Percentiles rank a stretch among this genome's conserved stretches.
Conservation (phyloP, 106 monocot genomes). For the Acanthochlamys bracteata region DNA sequence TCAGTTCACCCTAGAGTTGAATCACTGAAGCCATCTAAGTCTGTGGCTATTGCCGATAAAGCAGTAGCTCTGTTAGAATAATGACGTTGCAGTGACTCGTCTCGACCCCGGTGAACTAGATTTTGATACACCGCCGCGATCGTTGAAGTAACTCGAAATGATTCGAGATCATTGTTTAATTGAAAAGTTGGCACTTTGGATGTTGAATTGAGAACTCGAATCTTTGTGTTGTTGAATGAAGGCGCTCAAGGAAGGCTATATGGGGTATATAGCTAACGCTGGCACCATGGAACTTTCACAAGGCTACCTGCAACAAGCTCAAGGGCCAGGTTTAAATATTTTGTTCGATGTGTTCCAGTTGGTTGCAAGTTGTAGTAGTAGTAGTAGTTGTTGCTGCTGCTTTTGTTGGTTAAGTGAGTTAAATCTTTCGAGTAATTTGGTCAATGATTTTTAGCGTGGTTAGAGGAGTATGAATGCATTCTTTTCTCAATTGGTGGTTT, state of each 20-base stretch:
- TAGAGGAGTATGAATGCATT: too few relatives aligned
- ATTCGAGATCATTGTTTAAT: background rate
- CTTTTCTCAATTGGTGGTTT: too few relatives aligned
- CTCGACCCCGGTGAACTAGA: conserved; percentile 89
- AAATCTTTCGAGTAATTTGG: background rate
- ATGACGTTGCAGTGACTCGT: conserved; percentile 74
- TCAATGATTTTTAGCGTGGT: too few relatives aligned
- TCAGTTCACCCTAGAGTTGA: conserved; percentile 68
- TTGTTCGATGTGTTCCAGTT: background rate
- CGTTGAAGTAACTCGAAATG: conserved; percentile 38
- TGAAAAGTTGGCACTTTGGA: background rate
- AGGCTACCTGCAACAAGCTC: conserved; percentile 80
- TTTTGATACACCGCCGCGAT: conserved; percentile 19
- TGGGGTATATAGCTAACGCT: conserved; percentile 80
- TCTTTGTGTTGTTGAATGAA: conserved; percentile 27
- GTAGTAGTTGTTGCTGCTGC: background rate
- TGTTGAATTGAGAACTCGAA: background rate
- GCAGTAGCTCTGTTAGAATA: conserved; percentile 80
- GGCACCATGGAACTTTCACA: conserved; percentile 79
- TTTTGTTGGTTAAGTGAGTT: background rate
- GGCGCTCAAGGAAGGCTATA: conserved; percentile 71
- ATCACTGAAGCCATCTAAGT: conserved; percentile 80
- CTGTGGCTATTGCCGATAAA: conserved; percentile 83
- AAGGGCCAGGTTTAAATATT: conserved; percentile 27
- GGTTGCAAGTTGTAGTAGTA: background rate